Conservation (phyloP, 305 asterid species). For the Vinca major region DNA sequence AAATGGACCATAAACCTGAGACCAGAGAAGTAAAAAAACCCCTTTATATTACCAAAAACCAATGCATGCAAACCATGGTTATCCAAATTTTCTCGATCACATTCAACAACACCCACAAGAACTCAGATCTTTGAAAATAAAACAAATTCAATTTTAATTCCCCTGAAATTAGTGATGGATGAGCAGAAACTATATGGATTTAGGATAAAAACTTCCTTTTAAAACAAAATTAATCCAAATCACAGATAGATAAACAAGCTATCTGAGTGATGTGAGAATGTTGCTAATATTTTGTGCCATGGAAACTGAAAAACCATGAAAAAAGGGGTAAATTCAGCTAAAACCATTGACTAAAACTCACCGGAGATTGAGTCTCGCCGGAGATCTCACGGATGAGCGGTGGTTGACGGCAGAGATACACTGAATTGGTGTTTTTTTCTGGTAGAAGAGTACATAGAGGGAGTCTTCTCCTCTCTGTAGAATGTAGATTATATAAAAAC, state of each 20-base stretch:
- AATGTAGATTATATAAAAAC: too few species aligned
- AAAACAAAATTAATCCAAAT: background rate
- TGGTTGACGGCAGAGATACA: conserved; percentile 31
- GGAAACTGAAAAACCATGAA: background rate
- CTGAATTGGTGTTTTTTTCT: conserved; percentile 14
- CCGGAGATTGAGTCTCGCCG: conserved; percentile 27
- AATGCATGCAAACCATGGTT: conserved; percentile 14
- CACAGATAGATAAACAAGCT: background rate
- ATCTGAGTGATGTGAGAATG: background rate
- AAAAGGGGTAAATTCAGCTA: background rate
- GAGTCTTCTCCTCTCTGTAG: too few species aligned
- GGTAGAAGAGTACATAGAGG: conserved; percentile 19
- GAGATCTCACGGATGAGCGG: conserved; percentile 45
- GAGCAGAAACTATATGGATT: background rate
- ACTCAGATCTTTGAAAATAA: conserved; percentile 1
- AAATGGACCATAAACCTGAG: background rate
- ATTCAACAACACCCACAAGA: background rate
- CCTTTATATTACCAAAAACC: background rate
- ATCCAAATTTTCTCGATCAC: background rate
- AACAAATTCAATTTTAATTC: background rate
- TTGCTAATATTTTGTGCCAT: background rate
- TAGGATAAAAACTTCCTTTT: background rate
- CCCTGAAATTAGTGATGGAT: background rate
- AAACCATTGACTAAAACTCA: conserved; percentile 18
- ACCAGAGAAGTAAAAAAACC: background rate